Percentiles rank a stretch among this genome's conserved stretches.
These are phyloP conservation scores for Strigomonas oncopelti DNA, from an alignment of 208 protist species.

Conservation along the genomic window DNA sequence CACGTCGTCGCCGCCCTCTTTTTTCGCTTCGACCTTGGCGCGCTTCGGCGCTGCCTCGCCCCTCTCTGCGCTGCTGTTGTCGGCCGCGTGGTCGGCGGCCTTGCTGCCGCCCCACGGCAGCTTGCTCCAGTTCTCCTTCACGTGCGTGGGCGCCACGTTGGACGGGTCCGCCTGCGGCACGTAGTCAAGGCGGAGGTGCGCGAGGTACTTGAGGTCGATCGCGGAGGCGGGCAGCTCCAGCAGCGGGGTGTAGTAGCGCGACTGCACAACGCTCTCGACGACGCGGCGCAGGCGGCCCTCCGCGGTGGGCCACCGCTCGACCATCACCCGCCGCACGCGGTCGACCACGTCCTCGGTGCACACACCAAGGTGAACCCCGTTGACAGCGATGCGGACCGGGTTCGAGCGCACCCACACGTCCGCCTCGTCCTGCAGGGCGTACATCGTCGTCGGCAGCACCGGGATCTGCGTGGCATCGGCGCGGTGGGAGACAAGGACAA, in stretches of 20 bases:
- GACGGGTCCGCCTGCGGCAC: slow-evolving; percentile 17
- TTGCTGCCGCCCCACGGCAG: slow-evolving; percentile 26
- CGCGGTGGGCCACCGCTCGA: slow-evolving; percentile 67
- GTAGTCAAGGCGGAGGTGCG: slow-evolving; percentile 51
- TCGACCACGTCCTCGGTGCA: slow-evolving; percentile 78
- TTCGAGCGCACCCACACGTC: slow-evolving; percentile 77
- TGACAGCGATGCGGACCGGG: slow-evolving; percentile 69
- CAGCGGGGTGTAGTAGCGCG: slow-evolving; percentile 71
- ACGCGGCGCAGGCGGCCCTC: slow-evolving; percentile 79
- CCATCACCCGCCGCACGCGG: slow-evolving; percentile 66
- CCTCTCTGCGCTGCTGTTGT: neutral
- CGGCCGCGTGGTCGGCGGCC: neutral
- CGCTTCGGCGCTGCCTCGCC: neutral
- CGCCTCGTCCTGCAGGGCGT: slow-evolving; percentile 55
- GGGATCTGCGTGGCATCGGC: slow-evolving; percentile 79
- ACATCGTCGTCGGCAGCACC: slow-evolving; percentile 76
- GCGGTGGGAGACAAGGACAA: slow-evolving; percentile 69
- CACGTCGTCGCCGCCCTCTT: slow-evolving; percentile 1
- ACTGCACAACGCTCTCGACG: slow-evolving; percentile 63
- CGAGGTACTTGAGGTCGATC: slow-evolving; percentile 64
- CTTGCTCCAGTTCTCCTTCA: slow-evolving; percentile 17
- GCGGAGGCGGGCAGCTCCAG: slow-evolving; percentile 42
- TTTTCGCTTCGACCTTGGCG: neutral
- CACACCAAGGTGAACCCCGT: slow-evolving; percentile 82
- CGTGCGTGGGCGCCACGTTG: neutral